A percentile compares a stretch with the other conserved stretches of the same genome.
These are phyloP conservation scores for Macrocystidia cucumis DNA, from an alignment of 1,284 basidiomycete genomes.

Conservation along the genomic window DNA sequence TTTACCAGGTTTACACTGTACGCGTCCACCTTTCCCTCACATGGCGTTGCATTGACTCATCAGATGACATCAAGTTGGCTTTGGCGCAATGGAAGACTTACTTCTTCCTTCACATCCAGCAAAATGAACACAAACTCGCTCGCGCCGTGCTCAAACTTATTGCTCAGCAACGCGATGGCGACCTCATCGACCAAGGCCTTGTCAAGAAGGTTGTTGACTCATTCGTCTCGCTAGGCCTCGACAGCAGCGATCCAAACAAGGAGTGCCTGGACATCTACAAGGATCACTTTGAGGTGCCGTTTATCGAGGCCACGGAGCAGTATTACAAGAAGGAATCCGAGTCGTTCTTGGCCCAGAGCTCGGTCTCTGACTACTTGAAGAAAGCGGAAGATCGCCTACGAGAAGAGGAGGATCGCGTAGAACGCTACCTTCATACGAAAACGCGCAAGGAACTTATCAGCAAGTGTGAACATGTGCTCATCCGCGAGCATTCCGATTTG, in stretches of 20 bases:
- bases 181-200: constrained; percentile 87
- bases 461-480: constrained; percentile 91
- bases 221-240: constrained; percentile 93
- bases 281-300: constrained; percentile 85
- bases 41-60: constrained; percentile 1
- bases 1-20: constrained; percentile 95
- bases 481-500: constrained; percentile 79
- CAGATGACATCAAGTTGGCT: constrained; percentile 63
- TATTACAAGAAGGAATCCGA: constrained; percentile 93
- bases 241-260: constrained; percentile 87
- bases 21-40: constrained; percentile 21
- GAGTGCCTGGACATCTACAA: constrained; percentile 94
- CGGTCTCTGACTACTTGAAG: constrained; percentile 94
- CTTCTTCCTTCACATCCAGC: constrained; percentile 87
- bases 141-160: constrained; percentile 86
- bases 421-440: constrained; percentile 87
- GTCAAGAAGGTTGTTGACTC: constrained; percentile 97
- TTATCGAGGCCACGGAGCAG: constrained; percentile 82
- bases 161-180: constrained; percentile 91
- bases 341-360: constrained; percentile 85
- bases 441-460: constrained; percentile 84
- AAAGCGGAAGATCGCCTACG: constrained; percentile 90
- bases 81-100: constrained; percentile 93
- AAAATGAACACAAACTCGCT: constrained; percentile 75
- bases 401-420: constrained; percentile 95